Conservation (phyloP, 306 rosid species). For the Carpinus fangiana region DNA sequence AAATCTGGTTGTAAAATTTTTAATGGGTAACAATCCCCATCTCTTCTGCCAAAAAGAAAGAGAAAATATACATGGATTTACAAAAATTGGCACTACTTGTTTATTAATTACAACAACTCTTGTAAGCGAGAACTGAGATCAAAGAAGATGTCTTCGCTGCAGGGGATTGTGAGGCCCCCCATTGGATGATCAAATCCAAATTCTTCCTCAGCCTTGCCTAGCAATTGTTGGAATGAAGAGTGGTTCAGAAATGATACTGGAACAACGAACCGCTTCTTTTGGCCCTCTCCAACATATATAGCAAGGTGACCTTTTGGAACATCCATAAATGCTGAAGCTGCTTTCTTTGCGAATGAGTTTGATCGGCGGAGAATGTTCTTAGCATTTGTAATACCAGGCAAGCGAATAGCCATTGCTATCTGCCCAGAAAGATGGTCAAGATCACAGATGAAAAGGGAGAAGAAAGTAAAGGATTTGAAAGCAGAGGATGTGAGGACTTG, state of each 20-base stretch:
- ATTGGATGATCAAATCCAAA: constrained; percentile 48
- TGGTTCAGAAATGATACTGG: constrained; percentile 43
- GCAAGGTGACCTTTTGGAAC: constrained; percentile 57
- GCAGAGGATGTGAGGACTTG: not conserved
- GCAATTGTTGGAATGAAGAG: constrained; percentile 40
- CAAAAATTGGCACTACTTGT: not conserved
- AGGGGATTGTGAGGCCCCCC: constrained; percentile 54
- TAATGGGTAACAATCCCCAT: not conserved
- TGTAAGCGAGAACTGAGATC: constrained; percentile 32
- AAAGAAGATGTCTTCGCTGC: constrained; percentile 41
- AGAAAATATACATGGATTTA: not conserved
- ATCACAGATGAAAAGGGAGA: constrained; percentile 5
- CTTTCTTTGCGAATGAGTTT: constrained; percentile 22
- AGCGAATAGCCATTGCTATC: constrained; percentile 31
- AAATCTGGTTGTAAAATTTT: no score
- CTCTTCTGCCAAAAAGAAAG: not conserved
- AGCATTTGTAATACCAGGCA: constrained; percentile 28
- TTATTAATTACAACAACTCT: not conserved
- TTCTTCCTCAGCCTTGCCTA: constrained; percentile 41
- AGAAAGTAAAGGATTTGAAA: constrained; percentile 3
- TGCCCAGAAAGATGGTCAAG: not conserved
- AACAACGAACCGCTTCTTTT: constrained; percentile 43
- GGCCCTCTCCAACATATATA: constrained; percentile 50
- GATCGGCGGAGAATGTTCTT: constrained; percentile 42
- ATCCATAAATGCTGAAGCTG: constrained; percentile 7